These are phyloP conservation scores for Talaromyces albobiverticillius DNA, from an alignment of 2,329 filamentous ascomycete genomes.

Conservation along the genomic window DNA sequence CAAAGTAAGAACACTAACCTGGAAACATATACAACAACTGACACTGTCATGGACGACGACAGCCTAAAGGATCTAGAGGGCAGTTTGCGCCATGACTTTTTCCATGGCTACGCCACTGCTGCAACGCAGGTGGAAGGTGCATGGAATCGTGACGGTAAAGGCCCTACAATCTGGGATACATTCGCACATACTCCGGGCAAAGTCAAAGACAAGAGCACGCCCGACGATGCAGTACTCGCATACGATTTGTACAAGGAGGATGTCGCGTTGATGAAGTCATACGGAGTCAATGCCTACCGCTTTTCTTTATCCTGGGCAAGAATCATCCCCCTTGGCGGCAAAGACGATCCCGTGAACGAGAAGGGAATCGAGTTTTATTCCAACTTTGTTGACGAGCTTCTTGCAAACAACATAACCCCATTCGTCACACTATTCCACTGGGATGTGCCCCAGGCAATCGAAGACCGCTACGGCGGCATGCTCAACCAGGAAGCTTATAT, in stretches of 20 bases:
- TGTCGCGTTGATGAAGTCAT: conserved; percentile 68
- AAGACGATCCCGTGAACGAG: conserved; percentile 72
- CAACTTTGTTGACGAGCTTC: conserved; percentile 70
- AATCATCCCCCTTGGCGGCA: conserved; percentile 74
- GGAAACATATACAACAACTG: not conserved
- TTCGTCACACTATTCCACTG: conserved; percentile 80
- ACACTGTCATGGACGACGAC: not conserved
- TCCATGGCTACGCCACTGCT: conserved; percentile 29
- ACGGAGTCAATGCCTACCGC: conserved; percentile 70
- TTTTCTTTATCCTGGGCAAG: conserved; percentile 75
- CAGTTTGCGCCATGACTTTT: conserved; percentile 26
- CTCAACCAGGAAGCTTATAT: conserved; percentile 73
- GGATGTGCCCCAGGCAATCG: conserved; percentile 72
- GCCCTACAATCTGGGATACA: conserved; percentile 76
- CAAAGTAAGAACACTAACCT: not conserved
- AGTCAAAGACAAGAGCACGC: conserved; percentile 70
- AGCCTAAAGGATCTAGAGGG: conserved; percentile 22
- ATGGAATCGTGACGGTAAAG: conserved; percentile 68
- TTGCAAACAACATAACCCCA: conserved; percentile 68
- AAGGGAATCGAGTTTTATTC: conserved; percentile 73
- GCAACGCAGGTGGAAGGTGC: conserved; percentile 70
- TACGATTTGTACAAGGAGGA: conserved; percentile 73
- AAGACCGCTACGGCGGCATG: conserved; percentile 74
- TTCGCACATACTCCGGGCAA: conserved; percentile 74
- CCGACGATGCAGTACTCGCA: conserved; percentile 73